Evolutionary conservation across 1,284 basidiomycete genomes (phyloP), one percentile per base, ranked within the genome.

Genomic region (Irpex rosettiformis): DNA sequence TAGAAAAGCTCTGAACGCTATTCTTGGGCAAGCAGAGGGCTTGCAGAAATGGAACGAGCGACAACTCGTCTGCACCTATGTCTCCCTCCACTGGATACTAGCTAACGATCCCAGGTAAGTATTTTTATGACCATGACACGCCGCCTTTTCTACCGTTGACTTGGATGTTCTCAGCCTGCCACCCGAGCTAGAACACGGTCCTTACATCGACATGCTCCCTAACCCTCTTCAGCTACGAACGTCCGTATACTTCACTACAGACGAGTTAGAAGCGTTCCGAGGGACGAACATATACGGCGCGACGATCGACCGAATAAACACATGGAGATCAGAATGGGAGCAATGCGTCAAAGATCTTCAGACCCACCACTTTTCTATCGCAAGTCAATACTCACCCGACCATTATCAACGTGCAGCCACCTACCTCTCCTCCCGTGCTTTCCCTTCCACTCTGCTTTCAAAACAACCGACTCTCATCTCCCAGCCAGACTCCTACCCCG

Each of bases 351-450:
- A 66, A 4, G 66, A 78, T 13, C 66, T 88, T 47, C 57, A 67
- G 0, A 62, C 67, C 4, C 60, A 74, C 16, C 76, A 81, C 57
- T 45, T 64, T 2, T 64, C 68, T 1, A 84, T 84, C 77, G 81
- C 75, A 6, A 70, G 75, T 2, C 73, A 69, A 0, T 83, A 91
- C 60, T 87, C 85, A 8, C 93, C 90, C 89, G 82, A 88, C 4
- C 69, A 73, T 16, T 95, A 91, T 67, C 75, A 89, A 3, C 79
- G 83, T 0, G 85, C 89, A 1, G 76, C 85, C 16, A 93, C 91
- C 0, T 88, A 91, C 67, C 77, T 93, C 45, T 91, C 92, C 0
- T 95, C 94, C 1, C 83, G 94, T 48, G 90, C 93, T 0, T 96
- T 96, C 68, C 92, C 93, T 0, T 95, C 93, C 0, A 84, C 85